Conservation (phyloP, 140 eudicot species). For the Ambrosia hybrid region DNA sequence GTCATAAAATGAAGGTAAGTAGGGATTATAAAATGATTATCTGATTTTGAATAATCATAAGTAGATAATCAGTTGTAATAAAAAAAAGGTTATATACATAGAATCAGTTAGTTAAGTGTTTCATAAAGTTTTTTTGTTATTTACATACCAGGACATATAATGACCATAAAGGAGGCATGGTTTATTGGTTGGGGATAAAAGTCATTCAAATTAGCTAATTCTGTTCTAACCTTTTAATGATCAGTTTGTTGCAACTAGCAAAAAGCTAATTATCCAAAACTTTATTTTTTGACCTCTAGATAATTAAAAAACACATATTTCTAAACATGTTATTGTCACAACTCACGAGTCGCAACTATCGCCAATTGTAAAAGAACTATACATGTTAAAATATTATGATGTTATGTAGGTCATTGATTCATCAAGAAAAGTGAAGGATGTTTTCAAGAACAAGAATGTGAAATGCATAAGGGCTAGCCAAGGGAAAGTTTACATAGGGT, state of each 20-base stretch:
- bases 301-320: background rate
- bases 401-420: conserved; percentile 59
- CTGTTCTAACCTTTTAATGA: background rate
- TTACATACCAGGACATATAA: no score
- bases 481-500: no score
- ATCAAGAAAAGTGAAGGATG: conserved; percentile 56
- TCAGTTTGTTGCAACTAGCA: background rate
- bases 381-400: background rate
- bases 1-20: conserved; percentile 71
- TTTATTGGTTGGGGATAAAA: no score
- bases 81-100: no score
- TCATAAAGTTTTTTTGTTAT: no score
- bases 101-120: no score
- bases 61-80: no score
- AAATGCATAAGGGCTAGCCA: conserved; percentile 47
- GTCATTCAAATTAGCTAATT: background rate
- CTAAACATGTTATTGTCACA: background rate
- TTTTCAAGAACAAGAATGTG: conserved; percentile 60
- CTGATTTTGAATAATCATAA: background rate
- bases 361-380: background rate
- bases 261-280: background rate
- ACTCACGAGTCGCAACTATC: no score
- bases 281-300: background rate
- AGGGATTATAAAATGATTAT: background rate
- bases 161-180: no score